Base-by-base conservation (phyloP, 169 alveolate species). In the Cytauxzoon felis region DNA sequence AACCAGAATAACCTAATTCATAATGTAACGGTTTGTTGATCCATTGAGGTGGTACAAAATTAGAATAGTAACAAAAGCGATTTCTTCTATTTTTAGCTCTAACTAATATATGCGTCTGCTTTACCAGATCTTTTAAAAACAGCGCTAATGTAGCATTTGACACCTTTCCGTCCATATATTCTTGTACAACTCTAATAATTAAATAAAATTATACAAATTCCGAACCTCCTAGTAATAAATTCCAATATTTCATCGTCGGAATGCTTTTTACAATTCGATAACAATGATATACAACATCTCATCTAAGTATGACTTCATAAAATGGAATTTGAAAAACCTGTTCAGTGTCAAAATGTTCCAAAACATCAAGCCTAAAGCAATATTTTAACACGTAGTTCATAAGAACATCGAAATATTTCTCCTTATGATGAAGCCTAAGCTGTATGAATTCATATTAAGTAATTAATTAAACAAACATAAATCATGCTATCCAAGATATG, bases 101-200 rank as follows among this genome's bases (percentile, higher is more conserved):
- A 0, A 60, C 27, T 3, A 57, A 67, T 1, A 49, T 29, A 42
- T 64, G 62, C 19, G 80, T 76, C 40, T 42, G 68, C 23, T 66
- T 76, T n/a, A 76, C 86, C 40, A 76, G 61, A 47, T 76, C 80
- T 62, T 76, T 76, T 24, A 76, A 53, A 26, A 76, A 76, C 18
- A 76, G 47, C 5, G 81, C 52, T 38, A 76, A 24, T 23, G 57
- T 69, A 1, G 72, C 27, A 30, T 64, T 64, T 0, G 2, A 49
- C 41, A 59, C 80, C 1, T 26, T 5, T 16, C 81, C 81, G 40
- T 64, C 75, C 11, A 64, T 32, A 36, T 66, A 73, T 1, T 59
- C 42, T 47, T 61, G 51, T 2, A 73, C 9, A 41, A 71, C 60
- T 38, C 82, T 48, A n/a, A n/a, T n/a, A n/a, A n/a, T n/a, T n/a